Conservation (phyloP, 441 rosid species). For the Populus hybrid region DNA sequence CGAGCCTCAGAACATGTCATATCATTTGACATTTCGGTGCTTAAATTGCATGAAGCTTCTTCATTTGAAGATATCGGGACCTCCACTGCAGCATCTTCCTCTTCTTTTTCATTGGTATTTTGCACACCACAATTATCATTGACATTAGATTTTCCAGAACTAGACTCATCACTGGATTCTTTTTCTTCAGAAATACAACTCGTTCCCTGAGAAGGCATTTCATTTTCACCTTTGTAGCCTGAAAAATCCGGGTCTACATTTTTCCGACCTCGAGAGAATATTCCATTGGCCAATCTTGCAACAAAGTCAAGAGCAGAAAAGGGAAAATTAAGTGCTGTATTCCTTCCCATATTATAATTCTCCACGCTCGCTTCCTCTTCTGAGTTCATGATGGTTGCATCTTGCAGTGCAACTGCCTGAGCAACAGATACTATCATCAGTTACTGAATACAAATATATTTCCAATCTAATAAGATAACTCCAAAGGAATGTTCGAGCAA, state of each 20-base stretch:
- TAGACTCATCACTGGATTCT: constrained; percentile 41
- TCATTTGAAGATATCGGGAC: constrained; percentile 30
- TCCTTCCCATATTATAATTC: constrained; percentile 53
- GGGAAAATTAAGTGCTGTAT: constrained; percentile 76
- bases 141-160: constrained; percentile 41
- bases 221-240: constrained; percentile 48
- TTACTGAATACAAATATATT: neutral
- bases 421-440: constrained; percentile 27
- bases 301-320: constrained; percentile 89
- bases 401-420: constrained; percentile 50
- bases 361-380: constrained; percentile 41
- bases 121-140: constrained; percentile 34
- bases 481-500: neutral
- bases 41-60: constrained; percentile 30
- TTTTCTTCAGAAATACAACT: constrained; percentile 29
- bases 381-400: constrained; percentile 34
- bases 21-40: constrained; percentile 36
- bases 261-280: constrained; percentile 71
- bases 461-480: neutral
- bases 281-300: constrained; percentile 77
- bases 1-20: constrained; percentile 34
- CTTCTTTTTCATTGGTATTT: constrained; percentile 29
- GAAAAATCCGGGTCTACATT: constrained; percentile 43
- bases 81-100: constrained; percentile 31
- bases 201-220: constrained; percentile 29